A percentile compares a stretch with the other conserved stretches of the same genome.
Conservation (phyloP, 768 basidiomycete species). For the Suillus americanus region DNA sequence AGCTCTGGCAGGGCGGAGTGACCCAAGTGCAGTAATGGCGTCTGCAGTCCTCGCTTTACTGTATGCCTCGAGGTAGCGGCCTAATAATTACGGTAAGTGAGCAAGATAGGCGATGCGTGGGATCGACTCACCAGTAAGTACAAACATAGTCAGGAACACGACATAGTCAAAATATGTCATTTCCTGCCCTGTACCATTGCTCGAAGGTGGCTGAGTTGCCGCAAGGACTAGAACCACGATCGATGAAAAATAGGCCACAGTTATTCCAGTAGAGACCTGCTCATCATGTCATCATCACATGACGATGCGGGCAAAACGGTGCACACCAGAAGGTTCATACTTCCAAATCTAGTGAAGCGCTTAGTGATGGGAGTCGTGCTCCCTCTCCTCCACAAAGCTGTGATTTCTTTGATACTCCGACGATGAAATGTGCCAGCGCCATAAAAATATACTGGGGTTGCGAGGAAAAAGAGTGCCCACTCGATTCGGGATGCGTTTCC, state of each 20-base stretch:
- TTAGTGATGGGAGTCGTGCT: constrained; percentile 52
- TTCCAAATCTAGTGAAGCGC: constrained; percentile 72
- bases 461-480: constrained; percentile 65
- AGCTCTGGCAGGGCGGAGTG: constrained; percentile 63
- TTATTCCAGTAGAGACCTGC: constrained; percentile 62
- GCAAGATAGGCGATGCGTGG: background rate
- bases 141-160: constrained; percentile 79
- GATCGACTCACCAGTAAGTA: constrained; percentile 56
- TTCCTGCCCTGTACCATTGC: constrained; percentile 42
- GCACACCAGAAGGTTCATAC: constrained; percentile 79
- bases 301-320: background rate
- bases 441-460: constrained; percentile 72
- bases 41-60: constrained; percentile 72
- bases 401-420: constrained; percentile 54
- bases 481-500: constrained; percentile 58
- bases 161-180: constrained; percentile 83
- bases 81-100: constrained; percentile 29
- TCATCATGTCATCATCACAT: background rate
- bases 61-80: constrained; percentile 63
- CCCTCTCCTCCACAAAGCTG: constrained; percentile 53
- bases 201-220: constrained; percentile 39
- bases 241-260: constrained; percentile 77
- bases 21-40: constrained; percentile 67
- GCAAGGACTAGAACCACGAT: constrained; percentile 66
- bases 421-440: constrained; percentile 58